phyloP scores from a whole-genome alignment of 2,329 filamentous ascomycete genomes.

The Herpotrichia juniperi region DNA sequence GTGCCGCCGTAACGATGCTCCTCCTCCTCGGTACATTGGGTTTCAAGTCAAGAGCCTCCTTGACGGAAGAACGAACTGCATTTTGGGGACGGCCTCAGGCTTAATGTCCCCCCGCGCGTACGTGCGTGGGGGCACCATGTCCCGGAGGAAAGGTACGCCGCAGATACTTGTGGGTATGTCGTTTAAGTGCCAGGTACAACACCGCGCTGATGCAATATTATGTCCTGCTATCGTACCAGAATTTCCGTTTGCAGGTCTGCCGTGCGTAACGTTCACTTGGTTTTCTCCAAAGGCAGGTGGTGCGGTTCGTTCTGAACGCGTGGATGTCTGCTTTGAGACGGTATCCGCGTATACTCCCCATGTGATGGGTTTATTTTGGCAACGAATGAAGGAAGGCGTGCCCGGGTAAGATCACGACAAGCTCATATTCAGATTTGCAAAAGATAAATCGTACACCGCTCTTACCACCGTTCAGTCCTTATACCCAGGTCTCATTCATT shows the following conservation, averaged over 20 bases:
- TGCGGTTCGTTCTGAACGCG: not conserved
- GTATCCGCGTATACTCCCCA: conserved; percentile 1
- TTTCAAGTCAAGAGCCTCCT: no score
- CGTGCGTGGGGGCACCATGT: not conserved
- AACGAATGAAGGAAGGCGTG: not conserved
- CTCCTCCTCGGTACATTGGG: not conserved
- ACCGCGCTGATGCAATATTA: not conserved
- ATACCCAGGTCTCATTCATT: not conserved
- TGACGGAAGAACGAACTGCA: not conserved
- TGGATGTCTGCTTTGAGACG: not conserved
- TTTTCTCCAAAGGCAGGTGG: no score
- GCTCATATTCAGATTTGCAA: not conserved
- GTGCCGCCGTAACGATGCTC: not conserved
- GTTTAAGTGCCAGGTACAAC: not conserved
- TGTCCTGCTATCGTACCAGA: not conserved
- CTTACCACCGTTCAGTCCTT: not conserved
- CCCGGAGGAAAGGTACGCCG: conserved; percentile 1
- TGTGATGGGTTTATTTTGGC: conserved; percentile 3
- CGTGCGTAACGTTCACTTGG: conserved; percentile 9
- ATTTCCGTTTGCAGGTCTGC: not conserved
- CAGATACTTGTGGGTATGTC: not conserved
- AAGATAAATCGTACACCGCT: no score
- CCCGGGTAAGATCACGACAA: conserved; percentile 8
- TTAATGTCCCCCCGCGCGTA: not conserved
- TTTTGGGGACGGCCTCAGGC: conserved; percentile 3